Evolutionary conservation across 2,329 filamentous ascomycete genomes (phyloP), one percentile per base, ranked within the genome.

Genomic region (Pseudomassariella vexata): DNA sequence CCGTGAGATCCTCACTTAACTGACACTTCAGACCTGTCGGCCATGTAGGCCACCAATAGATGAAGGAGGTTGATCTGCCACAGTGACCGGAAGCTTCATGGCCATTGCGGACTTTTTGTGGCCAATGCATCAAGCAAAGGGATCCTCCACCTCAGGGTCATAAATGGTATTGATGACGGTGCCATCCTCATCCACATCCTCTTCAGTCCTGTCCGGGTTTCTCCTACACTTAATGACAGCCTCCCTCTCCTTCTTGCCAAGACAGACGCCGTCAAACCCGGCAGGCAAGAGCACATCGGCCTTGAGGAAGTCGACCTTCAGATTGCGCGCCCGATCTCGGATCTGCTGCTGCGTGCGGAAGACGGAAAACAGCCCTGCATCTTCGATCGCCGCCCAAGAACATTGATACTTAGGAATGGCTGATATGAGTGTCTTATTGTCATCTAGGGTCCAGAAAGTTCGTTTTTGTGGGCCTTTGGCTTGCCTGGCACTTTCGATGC

Each of bases 311-410:
- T 68, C 63, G 21, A 71, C 66, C 55, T 77, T 77, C 34, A 74
- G 41, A 35, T 73, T 66, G 30, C 73, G 66, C n/a, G 73, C 73
- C 52, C 70, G 72, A 58, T 77, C 73, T 6, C 73, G 70, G 35
- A 72, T 62, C 5, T 69, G 66, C 49, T 76, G 72, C 53, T 76
- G 72, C 43, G 67, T 64, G 30, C 72, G 68, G 2, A 48, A 47
- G 11, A 52, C 41, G 25, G 68, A 56, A 33, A 73, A 73, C 0
- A 45, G 44, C 18, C 59, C 51, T 5, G 45, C 24, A 26, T 46
- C 46, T 31, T 57, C 55, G 30, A 67, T 65, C 5, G 35, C 35
- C 25, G 52, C 54, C 63, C 63, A 68, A 19, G 56, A 57, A 44
- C 57, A 63, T 15, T 50, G 45, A 34, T 53, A 53, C 14, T 50